Base-by-base conservation (phyloP, 2,329 filamentous ascomycete species). In the Fonsecaea erecta region DNA sequence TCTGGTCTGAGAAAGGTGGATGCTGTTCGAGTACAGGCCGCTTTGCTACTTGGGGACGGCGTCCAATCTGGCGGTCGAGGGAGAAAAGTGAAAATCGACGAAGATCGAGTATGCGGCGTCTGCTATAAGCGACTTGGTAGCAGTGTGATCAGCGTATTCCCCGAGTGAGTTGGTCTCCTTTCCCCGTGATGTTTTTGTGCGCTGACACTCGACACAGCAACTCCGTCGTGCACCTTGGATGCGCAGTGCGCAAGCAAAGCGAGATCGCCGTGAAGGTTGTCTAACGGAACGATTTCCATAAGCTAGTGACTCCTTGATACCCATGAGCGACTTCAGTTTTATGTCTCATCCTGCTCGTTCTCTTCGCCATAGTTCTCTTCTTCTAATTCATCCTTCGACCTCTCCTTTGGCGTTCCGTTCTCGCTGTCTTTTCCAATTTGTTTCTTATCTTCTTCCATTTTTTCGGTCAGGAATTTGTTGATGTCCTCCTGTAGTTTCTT, bases 71-170 rank as follows among this genome's bases (percentile, higher is more conserved):
- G 83, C 0, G 85, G 85, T 1, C 79, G 86, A 72, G 88, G 86
- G 72, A 78, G 86, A 40, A 85, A 92, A 70, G 93, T 97, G 11
- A 86, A 92, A 21, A 88, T 99, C 58, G 87, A 86, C 9, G 94
- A 99, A 73, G 94, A 98, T 74, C 84, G 92, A 58, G 89, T 97
- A 61, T 99, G 95, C 76, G 89, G 90, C 12, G 91, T 96, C 16
- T 99, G 95, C 76, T 90, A 97, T 77, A 98, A 97, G 82, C 84
- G 95, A 70, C 85, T 99, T 70, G 94, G 93, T 1, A 90, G 92
- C 1, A 96, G 91, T 76, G 95, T 97, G 18, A 90, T 98, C 65
- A 89, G 93, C 46, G 93, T 97, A 12, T 85, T 95, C 78, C 92
- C 93, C 6, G 91, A 96, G 79, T 92, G 88, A 75, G 85, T 83